Conservation (phyloP, 2,329 filamentous ascomycete species). For the Xylogone sp. region DNA sequence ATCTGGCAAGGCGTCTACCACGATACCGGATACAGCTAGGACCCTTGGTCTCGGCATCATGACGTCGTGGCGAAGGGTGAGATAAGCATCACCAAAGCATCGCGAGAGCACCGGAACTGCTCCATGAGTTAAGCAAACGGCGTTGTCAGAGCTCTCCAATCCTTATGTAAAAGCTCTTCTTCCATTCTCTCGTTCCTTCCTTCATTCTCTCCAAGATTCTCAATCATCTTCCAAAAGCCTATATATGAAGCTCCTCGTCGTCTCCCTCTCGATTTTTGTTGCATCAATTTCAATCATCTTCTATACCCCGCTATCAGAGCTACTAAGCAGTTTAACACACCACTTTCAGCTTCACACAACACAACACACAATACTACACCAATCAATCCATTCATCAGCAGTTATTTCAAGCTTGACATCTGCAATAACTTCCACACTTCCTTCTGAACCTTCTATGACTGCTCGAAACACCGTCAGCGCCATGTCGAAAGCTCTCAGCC, state of each 20-base stretch:
- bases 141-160: not conserved
- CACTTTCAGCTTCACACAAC: constrained; percentile 4
- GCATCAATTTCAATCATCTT: constrained; percentile 11
- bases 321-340: constrained; percentile 2
- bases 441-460: constrained; percentile 16
- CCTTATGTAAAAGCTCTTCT: constrained; percentile 1
- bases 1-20: not conserved
- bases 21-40: not conserved
- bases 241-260: constrained; percentile 12
- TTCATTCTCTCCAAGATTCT: constrained; percentile 3
- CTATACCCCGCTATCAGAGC: constrained; percentile 5
- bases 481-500: constrained; percentile 60
- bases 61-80: not conserved
- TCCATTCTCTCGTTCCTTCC: not conserved
- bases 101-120: not conserved
- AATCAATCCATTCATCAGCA: not conserved
- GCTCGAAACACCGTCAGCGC: constrained; percentile 31
- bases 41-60: not conserved
- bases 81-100: not conserved
- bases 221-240: not conserved
- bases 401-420: not conserved
- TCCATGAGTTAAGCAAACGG: not conserved
- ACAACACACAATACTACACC: not conserved
- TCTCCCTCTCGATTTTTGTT: constrained; percentile 9
- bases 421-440: not conserved